Evolutionary conservation across 2,329 filamentous ascomycete species (phyloP).

Genomic region (Dothideomycetes sp.): DNA sequence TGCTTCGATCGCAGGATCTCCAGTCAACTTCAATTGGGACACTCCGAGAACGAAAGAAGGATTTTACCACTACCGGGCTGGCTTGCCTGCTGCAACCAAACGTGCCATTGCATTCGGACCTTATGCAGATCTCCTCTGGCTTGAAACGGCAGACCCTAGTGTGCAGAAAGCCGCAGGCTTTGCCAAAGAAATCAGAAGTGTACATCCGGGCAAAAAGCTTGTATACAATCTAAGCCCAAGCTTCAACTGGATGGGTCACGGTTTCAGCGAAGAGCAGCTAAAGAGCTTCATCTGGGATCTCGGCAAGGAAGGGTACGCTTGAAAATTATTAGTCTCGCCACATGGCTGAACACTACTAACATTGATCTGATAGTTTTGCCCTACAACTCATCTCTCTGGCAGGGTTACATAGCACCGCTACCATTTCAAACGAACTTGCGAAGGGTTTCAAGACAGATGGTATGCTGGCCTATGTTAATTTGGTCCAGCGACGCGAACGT

Average conservation of each 20-base stretch:
- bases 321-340: too few relatives aligned
- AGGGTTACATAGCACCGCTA: constrained; percentile 52
- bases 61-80: constrained; percentile 80
- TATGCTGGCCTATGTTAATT: constrained; percentile 94
- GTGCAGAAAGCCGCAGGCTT: constrained; percentile 68
- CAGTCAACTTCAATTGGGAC: constrained; percentile 81
- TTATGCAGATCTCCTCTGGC: constrained; percentile 91
- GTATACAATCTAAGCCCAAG: constrained; percentile 95
- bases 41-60: constrained; percentile 87
- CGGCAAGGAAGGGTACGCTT: constrained; percentile 66
- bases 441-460: constrained; percentile 77
- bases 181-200: constrained; percentile 60
- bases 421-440: constrained; percentile 62
- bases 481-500: constrained; percentile 84
- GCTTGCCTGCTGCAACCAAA: constrained; percentile 80
- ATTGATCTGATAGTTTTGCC: too few relatives aligned
- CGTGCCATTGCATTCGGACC: constrained; percentile 84
- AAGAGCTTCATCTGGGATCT: constrained; percentile 96
- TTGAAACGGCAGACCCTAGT: constrained; percentile 85
- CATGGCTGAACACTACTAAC: too few relatives aligned
- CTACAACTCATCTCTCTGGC: constrained; percentile 55
- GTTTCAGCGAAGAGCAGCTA: constrained; percentile 71
- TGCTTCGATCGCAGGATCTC: constrained; percentile 51
- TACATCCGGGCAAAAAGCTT: constrained; percentile 69
- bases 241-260: constrained; percentile 98